Evolutionary conservation across 2,329 filamentous ascomycete species (phyloP).

Genomic region (Pyrenophora seminiperda): DNA sequence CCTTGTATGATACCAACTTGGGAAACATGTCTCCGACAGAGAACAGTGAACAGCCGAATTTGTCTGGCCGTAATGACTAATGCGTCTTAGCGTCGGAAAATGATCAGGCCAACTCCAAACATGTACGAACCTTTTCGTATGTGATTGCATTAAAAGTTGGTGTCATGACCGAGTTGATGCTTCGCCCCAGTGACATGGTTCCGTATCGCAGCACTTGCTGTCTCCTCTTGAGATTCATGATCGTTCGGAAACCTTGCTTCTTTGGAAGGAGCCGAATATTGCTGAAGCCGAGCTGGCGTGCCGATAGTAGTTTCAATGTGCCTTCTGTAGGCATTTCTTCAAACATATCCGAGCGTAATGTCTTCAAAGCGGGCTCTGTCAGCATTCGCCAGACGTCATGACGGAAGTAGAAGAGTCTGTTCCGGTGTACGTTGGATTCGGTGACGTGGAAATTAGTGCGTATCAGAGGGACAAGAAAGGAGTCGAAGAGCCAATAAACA

Average conservation of each 20-base stretch:
- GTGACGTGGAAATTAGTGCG: constrained; percentile 92
- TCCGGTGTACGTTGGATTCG: constrained; percentile 79
- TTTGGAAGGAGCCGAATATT: constrained; percentile 85
- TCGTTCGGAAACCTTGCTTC: constrained; percentile 73
- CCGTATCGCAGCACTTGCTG: constrained; percentile 59
- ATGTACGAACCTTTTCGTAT: constrained; percentile 70
- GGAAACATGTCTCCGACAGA: constrained; percentile 80
- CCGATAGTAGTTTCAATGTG: constrained; percentile 63
- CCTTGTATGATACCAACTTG: constrained; percentile 72
- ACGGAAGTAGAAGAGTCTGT: constrained; percentile 88
- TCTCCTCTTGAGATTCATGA: constrained; percentile 81
- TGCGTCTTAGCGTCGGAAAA: constrained; percentile 10
- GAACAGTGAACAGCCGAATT: constrained; percentile 79
- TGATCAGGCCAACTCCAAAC: background rate
- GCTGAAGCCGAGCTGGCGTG: constrained; percentile 73
- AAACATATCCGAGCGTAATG: constrained; percentile 74
- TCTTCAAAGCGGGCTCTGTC: constrained; percentile 71
- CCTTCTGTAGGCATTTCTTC: constrained; percentile 70
- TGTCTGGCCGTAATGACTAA: constrained; percentile 53
- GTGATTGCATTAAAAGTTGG: constrained; percentile 79
- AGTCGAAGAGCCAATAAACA: constrained; percentile 92
- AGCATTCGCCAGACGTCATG: constrained; percentile 88
- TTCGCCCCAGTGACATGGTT: constrained; percentile 62
- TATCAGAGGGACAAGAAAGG: constrained; percentile 83
- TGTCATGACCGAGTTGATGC: constrained; percentile 71